These are phyloP conservation scores for Stagonosporopsis vannaccii DNA, from an alignment of 2,329 filamentous ascomycete species.

Conservation along the genomic window DNA sequence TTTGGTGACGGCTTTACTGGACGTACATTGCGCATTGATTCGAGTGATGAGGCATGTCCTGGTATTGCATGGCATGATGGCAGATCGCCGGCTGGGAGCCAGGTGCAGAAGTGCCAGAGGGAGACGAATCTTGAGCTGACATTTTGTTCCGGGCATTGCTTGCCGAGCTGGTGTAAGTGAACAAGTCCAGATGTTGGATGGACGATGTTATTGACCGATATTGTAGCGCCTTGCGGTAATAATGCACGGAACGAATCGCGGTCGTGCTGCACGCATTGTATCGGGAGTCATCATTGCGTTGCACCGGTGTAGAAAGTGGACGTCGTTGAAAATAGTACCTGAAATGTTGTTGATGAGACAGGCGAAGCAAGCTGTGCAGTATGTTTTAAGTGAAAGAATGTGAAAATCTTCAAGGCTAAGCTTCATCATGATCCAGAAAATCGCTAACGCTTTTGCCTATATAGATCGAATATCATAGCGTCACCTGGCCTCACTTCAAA, in stretches of 20 bases:
- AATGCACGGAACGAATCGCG: slow-evolving; percentile 21
- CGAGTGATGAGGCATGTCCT: slow-evolving; percentile 31
- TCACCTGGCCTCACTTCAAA: too few relatives aligned
- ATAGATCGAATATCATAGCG: too few relatives aligned
- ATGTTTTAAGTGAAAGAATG: too few relatives aligned
- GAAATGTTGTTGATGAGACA: too few relatives aligned
- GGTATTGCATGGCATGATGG: slow-evolving; percentile 36
- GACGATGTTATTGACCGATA: background rate
- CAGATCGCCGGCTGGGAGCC: slow-evolving; percentile 33
- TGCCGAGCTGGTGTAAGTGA: slow-evolving; percentile 43
- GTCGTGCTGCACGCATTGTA: slow-evolving; percentile 33
- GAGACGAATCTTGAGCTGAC: slow-evolving; percentile 35
- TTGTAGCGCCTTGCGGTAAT: slow-evolving; percentile 24
- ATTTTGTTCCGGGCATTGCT: slow-evolving; percentile 38
- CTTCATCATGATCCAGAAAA: too few relatives aligned
- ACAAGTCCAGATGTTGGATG: too few relatives aligned
- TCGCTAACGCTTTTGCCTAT: too few relatives aligned
- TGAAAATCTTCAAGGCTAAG: too few relatives aligned
- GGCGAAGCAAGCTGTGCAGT: too few relatives aligned
- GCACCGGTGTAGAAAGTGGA: background rate
- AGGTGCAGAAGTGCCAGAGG: slow-evolving; percentile 31
- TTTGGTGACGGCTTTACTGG: slow-evolving; percentile 40
- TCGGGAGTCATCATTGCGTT: slow-evolving; percentile 35
- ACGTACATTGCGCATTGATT: slow-evolving; percentile 32
- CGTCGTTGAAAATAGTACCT: too few relatives aligned